These are phyloP conservation scores for Alternaria infectoria DNA, from an alignment of 2,329 filamentous ascomycete species.

Conservation along the genomic window DNA sequence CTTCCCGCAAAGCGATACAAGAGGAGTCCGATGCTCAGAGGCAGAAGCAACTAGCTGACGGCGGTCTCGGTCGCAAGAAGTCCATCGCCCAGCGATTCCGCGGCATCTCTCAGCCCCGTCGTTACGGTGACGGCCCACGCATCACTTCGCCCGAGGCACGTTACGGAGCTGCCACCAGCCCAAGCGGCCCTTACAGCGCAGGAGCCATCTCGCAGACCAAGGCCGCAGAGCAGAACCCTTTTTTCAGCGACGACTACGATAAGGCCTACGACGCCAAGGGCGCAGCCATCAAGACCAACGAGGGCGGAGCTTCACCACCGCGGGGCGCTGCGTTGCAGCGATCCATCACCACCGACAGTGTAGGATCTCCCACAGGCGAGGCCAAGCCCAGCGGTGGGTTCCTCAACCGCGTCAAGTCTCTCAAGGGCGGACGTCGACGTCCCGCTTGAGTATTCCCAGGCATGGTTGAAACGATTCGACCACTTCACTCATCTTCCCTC, in stretches of 20 bases:
- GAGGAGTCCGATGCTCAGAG: constrained; percentile 70
- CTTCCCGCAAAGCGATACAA: constrained; percentile 78
- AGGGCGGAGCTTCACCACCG: constrained; percentile 43
- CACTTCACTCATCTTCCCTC: not conserved
- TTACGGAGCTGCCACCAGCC: constrained; percentile 43
- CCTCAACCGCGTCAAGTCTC: constrained; percentile 47
- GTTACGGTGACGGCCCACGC: constrained; percentile 54
- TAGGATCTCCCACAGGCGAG: constrained; percentile 27
- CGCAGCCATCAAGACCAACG: constrained; percentile 61
- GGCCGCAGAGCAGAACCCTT: constrained; percentile 69
- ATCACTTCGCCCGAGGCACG: constrained; percentile 62
- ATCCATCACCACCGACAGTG: constrained; percentile 42
- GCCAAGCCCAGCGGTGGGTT: constrained; percentile 41
- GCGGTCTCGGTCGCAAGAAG: constrained; percentile 82
- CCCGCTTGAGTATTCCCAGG: constrained; percentile 29
- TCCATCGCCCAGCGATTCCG: constrained; percentile 91
- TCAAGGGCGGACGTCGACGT: constrained; percentile 46
- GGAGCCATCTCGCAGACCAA: constrained; percentile 47
- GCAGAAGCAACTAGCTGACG: constrained; percentile 40
- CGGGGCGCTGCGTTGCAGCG: constrained; percentile 40
- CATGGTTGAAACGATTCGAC: not conserved
- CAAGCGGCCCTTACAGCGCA: constrained; percentile 44
- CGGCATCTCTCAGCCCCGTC: constrained; percentile 76
- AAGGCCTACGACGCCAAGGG: constrained; percentile 70
- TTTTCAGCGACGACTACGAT: constrained; percentile 78